Evolutionary conservation across 768 basidiomycete species (phyloP).

Genomic region (Lactarius quietus): DNA sequence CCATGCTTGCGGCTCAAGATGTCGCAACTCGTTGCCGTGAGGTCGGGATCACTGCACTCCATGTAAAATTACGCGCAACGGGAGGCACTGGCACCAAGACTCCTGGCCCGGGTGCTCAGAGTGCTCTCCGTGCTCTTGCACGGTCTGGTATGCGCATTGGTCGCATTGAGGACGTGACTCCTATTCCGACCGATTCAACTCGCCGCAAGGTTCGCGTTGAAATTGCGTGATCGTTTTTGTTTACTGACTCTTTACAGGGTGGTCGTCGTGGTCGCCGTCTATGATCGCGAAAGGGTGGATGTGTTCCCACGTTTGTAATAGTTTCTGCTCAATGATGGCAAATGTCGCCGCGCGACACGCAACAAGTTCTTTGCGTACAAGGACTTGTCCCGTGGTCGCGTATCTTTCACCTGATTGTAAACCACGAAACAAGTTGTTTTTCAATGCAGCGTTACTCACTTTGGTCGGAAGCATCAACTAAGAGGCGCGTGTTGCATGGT

Average conservation of each 20-base stretch:
- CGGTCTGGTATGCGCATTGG: slow-evolving; percentile 98
- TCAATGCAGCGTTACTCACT: neutral
- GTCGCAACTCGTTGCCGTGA: slow-evolving; percentile 95
- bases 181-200: slow-evolving; percentile 95
- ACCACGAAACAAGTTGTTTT: neutral
- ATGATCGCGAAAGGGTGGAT: slow-evolving; percentile 38
- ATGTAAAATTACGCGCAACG: slow-evolving; percentile 98
- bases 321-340: slow-evolving; percentile 41
- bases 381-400: slow-evolving; percentile 77
- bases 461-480: neutral
- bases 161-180: slow-evolving; percentile 97
- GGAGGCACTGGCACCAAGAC: slow-evolving; percentile 99
- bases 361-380: slow-evolving; percentile 50
- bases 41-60: slow-evolving; percentile 96
- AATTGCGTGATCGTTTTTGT: neutral
- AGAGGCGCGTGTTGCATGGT: neutral
- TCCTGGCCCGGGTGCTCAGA: slow-evolving; percentile 97
- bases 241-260: slow-evolving; percentile 53
- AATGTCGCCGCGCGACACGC: slow-evolving; percentile 88
- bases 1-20: slow-evolving; percentile 98
- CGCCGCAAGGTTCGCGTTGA: slow-evolving; percentile 76
- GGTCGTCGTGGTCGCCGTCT: slow-evolving; percentile 99
- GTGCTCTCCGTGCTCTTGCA: slow-evolving; percentile 95
- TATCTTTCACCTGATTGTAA: slow-evolving; percentile 23
- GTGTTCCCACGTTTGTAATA: slow-evolving; percentile 36